Conservation (phyloP, 2,329 filamentous ascomycete species). For the Kalaharituber pfeilii region DNA sequence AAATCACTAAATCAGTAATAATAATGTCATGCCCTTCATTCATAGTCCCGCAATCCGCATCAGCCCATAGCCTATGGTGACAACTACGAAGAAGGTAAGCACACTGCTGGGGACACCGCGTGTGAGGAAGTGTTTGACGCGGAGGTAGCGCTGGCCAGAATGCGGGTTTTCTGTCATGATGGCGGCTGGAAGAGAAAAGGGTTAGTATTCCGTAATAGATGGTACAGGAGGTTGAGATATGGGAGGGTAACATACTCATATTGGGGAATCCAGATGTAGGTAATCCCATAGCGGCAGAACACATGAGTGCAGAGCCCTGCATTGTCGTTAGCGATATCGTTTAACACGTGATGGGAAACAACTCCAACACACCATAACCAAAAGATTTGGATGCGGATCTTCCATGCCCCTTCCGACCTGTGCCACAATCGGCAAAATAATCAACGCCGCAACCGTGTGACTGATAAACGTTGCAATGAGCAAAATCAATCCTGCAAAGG, state of each 20-base stretch:
- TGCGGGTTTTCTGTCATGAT: conserved; percentile 97
- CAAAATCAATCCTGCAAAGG: conserved; percentile 69
- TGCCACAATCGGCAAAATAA: conserved; percentile 77
- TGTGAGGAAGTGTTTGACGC: conserved; percentile 86
- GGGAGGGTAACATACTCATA: conserved; percentile 64
- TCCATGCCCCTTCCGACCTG: conserved; percentile 74
- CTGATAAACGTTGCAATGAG: conserved; percentile 96
- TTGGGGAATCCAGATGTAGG: conserved; percentile 96
- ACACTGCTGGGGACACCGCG: conserved; percentile 79
- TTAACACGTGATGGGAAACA: not conserved
- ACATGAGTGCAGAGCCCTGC: conserved; percentile 70
- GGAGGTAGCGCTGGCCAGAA: conserved; percentile 77
- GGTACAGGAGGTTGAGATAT: conserved; percentile 6
- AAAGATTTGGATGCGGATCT: conserved; percentile 75
- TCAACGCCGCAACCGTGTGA: conserved; percentile 88
- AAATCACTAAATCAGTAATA: not conserved
- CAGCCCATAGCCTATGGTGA: conserved; percentile 77
- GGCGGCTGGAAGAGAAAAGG: conserved; percentile 42
- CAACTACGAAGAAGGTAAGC: conserved; percentile 61
- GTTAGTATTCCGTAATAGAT: conserved; percentile 13
- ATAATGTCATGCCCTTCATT: no score
- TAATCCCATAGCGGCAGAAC: conserved; percentile 89
- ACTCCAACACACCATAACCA: conserved; percentile 54
- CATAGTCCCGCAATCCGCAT: conserved; percentile 61
- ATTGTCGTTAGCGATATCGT: not conserved